phyloP scores from a whole-genome alignment of 768 basidiomycete species.

The Hericium erinaceus region DNA sequence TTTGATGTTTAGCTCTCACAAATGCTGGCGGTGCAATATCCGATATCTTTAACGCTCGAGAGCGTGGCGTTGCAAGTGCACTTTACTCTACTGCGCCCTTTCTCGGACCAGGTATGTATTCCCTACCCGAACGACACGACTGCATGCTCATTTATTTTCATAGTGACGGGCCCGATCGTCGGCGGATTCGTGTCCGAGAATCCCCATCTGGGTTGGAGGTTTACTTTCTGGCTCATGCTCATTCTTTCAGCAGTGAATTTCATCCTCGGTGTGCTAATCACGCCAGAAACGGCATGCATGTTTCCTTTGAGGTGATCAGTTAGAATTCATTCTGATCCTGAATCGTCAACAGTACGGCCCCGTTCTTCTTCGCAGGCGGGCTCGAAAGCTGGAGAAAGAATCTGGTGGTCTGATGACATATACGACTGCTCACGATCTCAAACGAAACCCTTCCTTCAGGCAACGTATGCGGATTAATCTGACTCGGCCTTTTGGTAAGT shows the following conservation, averaged over 20 bases:
- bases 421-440: conserved; percentile 40
- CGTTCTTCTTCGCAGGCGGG: conserved; percentile 47
- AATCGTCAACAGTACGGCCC: conserved; percentile 41
- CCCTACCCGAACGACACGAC: background rate
- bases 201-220: conserved; percentile 43
- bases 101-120: conserved; percentile 40
- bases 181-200: conserved; percentile 51
- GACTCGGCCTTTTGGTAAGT: conserved; percentile 44
- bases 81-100: conserved; percentile 52
- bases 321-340: background rate
- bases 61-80: conserved; percentile 50
- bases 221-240: conserved; percentile 59
- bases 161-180: conserved; percentile 59
- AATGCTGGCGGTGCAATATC: conserved; percentile 50
- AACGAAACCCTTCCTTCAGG: conserved; percentile 31
- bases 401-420: conserved; percentile 35
- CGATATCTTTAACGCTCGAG: conserved; percentile 50
- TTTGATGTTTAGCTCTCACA: conserved; percentile 35
- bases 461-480: conserved; percentile 41
- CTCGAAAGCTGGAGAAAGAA: conserved; percentile 30
- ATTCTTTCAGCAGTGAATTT: conserved; percentile 40
- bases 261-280: conserved; percentile 34
- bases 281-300: conserved; percentile 46
- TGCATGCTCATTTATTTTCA: background rate
- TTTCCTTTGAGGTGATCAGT: background rate